These are phyloP conservation scores for Vitis rupestris DNA, from an alignment of 164 flowering plant genomes.

Conservation along the genomic window DNA sequence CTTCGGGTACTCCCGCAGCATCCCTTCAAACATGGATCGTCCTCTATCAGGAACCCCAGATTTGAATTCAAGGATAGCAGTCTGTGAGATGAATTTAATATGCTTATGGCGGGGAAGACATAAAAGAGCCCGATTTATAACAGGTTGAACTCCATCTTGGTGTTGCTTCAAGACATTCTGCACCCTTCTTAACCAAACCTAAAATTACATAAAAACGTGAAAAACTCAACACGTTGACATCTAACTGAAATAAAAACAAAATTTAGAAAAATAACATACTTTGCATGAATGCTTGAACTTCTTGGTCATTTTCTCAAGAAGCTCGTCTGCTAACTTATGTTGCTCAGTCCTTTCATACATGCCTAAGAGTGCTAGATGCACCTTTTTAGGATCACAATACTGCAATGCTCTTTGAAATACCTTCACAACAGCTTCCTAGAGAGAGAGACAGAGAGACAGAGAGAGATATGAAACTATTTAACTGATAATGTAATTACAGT, in stretches of 20 bases:
- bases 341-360: conserved; percentile 79
- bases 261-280: conserved; percentile 35
- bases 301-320: conserved; percentile 73
- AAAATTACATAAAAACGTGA: conserved; percentile 3
- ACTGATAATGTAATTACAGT: neutral
- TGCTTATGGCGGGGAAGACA: conserved; percentile 75
- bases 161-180: conserved; percentile 52
- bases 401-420: conserved; percentile 82
- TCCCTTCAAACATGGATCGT: conserved; percentile 78
- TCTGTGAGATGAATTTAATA: conserved; percentile 70
- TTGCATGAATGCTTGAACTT: conserved; percentile 80
- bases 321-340: conserved; percentile 61
- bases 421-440: conserved; percentile 79
- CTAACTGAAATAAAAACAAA: neutral
- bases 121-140: conserved; percentile 62
- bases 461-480: too few relatives aligned
- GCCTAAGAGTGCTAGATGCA: conserved; percentile 66
- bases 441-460: neutral
- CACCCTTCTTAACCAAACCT: conserved; percentile 81
- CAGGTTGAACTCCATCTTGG: conserved; percentile 52
- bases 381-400: conserved; percentile 77
- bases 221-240: neutral
- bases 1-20: conserved; percentile 82
- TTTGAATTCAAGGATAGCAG: conserved; percentile 83
- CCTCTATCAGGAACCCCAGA: conserved; percentile 83